phyloP scores from a whole-genome alignment of 2,329 filamentous ascomycete genomes.

The Corynespora cassiicola region DNA sequence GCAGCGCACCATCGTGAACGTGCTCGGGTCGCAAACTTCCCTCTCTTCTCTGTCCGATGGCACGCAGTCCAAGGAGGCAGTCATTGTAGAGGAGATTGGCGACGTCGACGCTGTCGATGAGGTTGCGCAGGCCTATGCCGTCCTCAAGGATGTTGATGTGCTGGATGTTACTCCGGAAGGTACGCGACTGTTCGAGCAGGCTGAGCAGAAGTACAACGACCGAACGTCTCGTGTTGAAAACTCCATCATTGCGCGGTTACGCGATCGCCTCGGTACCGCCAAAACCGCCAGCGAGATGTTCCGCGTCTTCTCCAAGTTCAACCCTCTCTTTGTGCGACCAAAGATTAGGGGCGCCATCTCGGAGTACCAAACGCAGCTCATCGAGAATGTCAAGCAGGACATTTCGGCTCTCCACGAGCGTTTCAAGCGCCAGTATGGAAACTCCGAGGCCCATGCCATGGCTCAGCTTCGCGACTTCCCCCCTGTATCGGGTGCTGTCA shows the following conservation, averaged over 20 bases:
- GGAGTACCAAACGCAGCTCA: constrained; percentile 97
- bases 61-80: constrained; percentile 51
- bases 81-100: constrained; percentile 90
- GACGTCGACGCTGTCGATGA: constrained; percentile 97
- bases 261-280: constrained; percentile 91
- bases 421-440: constrained; percentile 98
- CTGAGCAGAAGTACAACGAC: constrained; percentile 96
- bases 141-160: constrained; percentile 92
- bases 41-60: constrained; percentile 51
- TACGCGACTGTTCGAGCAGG: constrained; percentile 89
- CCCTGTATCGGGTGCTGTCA: constrained; percentile 94
- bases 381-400: constrained; percentile 96
- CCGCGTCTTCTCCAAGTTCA: constrained; percentile 99
- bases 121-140: constrained; percentile 92
- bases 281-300: constrained; percentile 99
- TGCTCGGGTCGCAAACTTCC: constrained; percentile 72
- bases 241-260: constrained; percentile 92
- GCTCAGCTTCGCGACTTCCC: constrained; percentile 94
- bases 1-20: constrained; percentile 93
- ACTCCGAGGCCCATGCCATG: constrained; percentile 98
- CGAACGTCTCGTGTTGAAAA: constrained; percentile 97
- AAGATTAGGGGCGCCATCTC: constrained; percentile 98
- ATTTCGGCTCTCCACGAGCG: constrained; percentile 93
- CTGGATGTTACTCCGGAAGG: constrained; percentile 90
- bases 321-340: constrained; percentile 96